Percentiles rank a stretch among this genome's conserved stretches.
Evolutionary conservation across 2,329 filamentous ascomycete genomes (phyloP).

Genomic region (Hypoxylon sp.): DNA sequence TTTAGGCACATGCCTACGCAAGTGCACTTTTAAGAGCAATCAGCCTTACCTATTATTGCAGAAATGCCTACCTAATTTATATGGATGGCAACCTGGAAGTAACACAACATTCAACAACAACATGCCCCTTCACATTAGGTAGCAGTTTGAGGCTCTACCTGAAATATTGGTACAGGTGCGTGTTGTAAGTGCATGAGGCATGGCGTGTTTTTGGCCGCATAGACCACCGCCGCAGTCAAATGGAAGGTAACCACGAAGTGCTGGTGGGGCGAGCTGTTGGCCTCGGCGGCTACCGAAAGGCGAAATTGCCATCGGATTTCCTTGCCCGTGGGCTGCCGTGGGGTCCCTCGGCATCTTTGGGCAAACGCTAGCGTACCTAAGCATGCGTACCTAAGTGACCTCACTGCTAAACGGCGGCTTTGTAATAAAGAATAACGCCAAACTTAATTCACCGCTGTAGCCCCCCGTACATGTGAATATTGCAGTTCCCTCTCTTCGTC

Average conservation of each 20-base stretch:
- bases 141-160: background rate
- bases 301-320: conserved; percentile 14
- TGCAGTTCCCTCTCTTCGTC: background rate
- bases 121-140: no score
- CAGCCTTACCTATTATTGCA: background rate
- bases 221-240: conserved; percentile 27
- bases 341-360: conserved; percentile 41
- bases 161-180: no score
- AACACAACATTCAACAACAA: no score
- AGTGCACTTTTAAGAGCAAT: background rate
- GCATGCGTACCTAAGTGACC: no score
- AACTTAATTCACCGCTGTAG: background rate
- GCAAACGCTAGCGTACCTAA: conserved; percentile 8
- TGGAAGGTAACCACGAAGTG: conserved; percentile 39
- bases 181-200: conserved; percentile 1
- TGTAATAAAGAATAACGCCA: conserved; percentile 31
- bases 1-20: no score
- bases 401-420: conserved; percentile 24
- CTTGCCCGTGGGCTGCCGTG: no score
- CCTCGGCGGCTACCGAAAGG: conserved; percentile 33
- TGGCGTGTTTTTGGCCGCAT: conserved; percentile 13
- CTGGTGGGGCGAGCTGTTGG: conserved; percentile 30
- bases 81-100: no score
- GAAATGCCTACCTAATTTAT: no score
- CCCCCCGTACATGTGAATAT: conserved; percentile 9